These are phyloP conservation scores for Penicillium fimorum DNA, from an alignment of 495 filamentous ascomycete species.

Conservation along the genomic window DNA sequence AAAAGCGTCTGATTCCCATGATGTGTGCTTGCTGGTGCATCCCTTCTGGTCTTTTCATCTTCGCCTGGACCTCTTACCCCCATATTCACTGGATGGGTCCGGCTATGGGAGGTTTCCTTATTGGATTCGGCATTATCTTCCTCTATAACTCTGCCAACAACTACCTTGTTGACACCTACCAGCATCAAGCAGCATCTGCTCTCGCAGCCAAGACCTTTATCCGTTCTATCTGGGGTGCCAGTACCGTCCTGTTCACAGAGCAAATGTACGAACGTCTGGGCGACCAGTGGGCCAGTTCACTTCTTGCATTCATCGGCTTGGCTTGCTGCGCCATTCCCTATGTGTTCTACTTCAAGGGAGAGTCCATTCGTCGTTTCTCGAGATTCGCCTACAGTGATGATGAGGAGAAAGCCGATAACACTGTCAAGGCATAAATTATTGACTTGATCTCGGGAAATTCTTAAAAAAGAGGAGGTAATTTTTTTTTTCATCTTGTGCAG, in stretches of 20 bases:
- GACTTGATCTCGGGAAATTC: not conserved
- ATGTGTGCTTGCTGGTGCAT: conserved; percentile 81
- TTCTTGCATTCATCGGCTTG: conserved; percentile 69
- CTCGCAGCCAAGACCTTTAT: conserved; percentile 83
- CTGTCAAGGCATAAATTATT: conserved; percentile 24
- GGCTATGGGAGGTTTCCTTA: conserved; percentile 67
- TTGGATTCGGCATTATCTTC: conserved; percentile 85
- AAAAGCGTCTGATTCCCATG: conserved; percentile 77
- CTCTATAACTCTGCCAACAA: conserved; percentile 84
- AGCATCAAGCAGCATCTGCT: conserved; percentile 80
- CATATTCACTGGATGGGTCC: conserved; percentile 67
- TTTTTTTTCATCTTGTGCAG: not conserved
- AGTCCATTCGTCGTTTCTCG: conserved; percentile 59
- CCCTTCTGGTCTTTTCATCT: conserved; percentile 76
- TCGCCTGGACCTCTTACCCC: conserved; percentile 77
- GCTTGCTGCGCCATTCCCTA: conserved; percentile 76
- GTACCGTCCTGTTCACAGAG: conserved; percentile 70
- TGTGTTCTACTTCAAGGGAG: conserved; percentile 73
- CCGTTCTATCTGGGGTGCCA: conserved; percentile 76
- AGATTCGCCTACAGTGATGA: conserved; percentile 65
- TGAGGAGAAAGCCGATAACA: conserved; percentile 32
- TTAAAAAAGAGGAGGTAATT: not conserved
- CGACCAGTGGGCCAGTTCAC: conserved; percentile 70
- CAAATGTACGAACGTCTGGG: conserved; percentile 75
- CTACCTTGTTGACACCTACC: conserved; percentile 78